These are phyloP conservation scores for Colletotrichum paranaense DNA, from an alignment of 2,329 filamentous ascomycete species.

Conservation along the genomic window DNA sequence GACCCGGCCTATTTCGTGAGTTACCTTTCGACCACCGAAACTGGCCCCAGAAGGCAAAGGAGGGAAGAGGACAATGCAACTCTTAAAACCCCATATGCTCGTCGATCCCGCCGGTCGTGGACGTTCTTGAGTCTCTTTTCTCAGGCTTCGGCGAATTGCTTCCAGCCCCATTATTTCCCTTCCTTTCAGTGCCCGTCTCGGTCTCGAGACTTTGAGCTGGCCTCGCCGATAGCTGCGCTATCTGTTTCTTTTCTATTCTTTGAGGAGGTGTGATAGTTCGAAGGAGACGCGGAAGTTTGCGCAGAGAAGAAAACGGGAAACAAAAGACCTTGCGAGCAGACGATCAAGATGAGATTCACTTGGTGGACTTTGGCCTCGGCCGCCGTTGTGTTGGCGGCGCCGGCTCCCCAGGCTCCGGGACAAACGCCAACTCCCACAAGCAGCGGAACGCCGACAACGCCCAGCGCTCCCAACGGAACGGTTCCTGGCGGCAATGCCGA, in stretches of 20 bases:
- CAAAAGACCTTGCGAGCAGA: neutral
- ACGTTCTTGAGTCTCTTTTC: neutral
- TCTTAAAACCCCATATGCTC: constrained; percentile 28
- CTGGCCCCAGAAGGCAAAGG: neutral
- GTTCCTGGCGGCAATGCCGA: neutral
- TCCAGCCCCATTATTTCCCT: constrained; percentile 17
- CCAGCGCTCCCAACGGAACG: neutral
- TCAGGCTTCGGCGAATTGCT: constrained; percentile 18
- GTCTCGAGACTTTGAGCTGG: constrained; percentile 31
- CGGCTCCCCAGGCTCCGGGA: constrained; percentile 15
- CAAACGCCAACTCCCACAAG: constrained; percentile 1
- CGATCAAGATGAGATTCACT: constrained; percentile 15
- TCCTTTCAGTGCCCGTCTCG: constrained; percentile 7
- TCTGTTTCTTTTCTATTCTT: neutral
- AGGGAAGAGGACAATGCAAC: constrained; percentile 18
- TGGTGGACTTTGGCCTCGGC: constrained; percentile 30
- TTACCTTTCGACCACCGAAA: too few species aligned
- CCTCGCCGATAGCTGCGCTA: constrained; percentile 34
- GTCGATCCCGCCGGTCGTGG: neutral
- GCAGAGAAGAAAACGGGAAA: neutral
- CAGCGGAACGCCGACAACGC: constrained; percentile 1
- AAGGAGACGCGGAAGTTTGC: neutral
- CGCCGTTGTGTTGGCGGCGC: constrained; percentile 24
- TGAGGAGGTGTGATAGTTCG: neutral
- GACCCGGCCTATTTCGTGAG: neutral